phyloP scores from a whole-genome alignment of 768 basidiomycete species.

The Hericium alpestre region DNA sequence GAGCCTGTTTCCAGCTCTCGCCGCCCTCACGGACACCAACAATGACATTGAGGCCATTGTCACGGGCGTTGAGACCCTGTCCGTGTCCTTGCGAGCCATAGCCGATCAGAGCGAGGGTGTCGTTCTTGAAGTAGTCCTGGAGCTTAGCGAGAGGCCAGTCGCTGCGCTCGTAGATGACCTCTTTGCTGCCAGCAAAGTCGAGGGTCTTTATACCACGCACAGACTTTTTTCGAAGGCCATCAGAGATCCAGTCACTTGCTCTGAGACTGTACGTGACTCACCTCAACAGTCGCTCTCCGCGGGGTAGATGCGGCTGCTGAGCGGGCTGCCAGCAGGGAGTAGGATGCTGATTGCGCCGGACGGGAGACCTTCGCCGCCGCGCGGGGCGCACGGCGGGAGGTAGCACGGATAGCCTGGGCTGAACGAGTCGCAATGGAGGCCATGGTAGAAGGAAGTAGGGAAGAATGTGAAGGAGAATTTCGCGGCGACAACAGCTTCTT shows the following conservation, averaged over 20 bases:
- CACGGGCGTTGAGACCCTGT: conserved; percentile 96
- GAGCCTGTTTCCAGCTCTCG: conserved; percentile 92
- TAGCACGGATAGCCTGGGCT: conserved; percentile 51
- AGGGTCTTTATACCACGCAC: conserved; percentile 87
- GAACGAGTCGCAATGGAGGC: conserved; percentile 64
- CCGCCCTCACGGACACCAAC: conserved; percentile 96
- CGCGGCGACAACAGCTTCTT: no score
- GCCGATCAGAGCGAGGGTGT: conserved; percentile 97
- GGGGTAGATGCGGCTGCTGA: conserved; percentile 20
- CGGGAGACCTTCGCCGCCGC: conserved; percentile 27
- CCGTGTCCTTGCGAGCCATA: conserved; percentile 99
- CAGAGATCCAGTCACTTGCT: not conserved
- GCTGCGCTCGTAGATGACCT: conserved; percentile 87
- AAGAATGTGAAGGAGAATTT: not conserved
- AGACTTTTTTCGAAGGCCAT: conserved; percentile 24
- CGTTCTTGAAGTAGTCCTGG: conserved; percentile 99
- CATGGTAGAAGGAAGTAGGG: conserved; percentile 21
- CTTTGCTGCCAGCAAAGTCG: conserved; percentile 90
- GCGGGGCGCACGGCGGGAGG: conserved; percentile 57
- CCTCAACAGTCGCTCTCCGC: conserved; percentile 1
- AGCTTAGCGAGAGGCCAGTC: conserved; percentile 98
- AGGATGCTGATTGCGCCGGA: conserved; percentile 46
- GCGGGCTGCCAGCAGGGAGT: conserved; percentile 47
- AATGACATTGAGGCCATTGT: conserved; percentile 97
- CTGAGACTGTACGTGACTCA: not conserved